phyloP scores from a whole-genome alignment of 1,284 basidiomycete species.

The Irpex rosettiformis region DNA sequence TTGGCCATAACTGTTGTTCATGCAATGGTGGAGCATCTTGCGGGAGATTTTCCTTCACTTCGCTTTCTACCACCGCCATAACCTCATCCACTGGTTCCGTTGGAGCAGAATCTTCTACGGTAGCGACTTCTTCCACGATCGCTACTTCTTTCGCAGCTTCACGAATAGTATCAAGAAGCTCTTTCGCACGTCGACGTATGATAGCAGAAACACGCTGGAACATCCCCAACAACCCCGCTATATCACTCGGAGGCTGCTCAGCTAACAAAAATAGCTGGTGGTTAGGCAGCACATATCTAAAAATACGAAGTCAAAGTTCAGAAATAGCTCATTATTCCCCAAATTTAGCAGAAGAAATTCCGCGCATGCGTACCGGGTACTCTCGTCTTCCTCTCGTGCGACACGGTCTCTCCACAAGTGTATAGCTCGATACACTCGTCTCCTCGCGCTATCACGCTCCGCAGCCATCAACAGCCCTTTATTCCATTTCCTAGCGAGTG shows the following conservation, averaged over 20 bases:
- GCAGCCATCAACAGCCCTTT: constrained; percentile 48
- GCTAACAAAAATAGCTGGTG: constrained; percentile 69
- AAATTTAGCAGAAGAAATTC: constrained; percentile 8
- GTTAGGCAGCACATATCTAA: constrained; percentile 71
- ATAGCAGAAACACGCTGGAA: constrained; percentile 60
- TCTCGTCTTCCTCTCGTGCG: constrained; percentile 88
- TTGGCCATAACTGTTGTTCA: constrained; percentile 22
- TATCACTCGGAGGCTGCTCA: constrained; percentile 60
- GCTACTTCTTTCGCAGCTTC: constrained; percentile 28
- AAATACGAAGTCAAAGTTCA: not conserved
- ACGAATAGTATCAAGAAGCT: constrained; percentile 60
- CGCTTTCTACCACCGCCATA: constrained; percentile 8
- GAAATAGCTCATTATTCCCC: not conserved
- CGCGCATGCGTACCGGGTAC: constrained; percentile 68
- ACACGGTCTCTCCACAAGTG: constrained; percentile 85
- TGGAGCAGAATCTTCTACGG: not conserved
- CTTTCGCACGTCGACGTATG: constrained; percentile 54
- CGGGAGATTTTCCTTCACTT: not conserved
- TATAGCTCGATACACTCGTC: constrained; percentile 67
- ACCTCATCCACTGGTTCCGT: not conserved
- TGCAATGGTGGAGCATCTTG: not conserved
- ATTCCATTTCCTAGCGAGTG: constrained; percentile 77
- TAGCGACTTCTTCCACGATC: not conserved
- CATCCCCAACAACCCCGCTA: constrained; percentile 50
- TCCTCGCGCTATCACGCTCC: constrained; percentile 32